Conservation (phyloP, 345 rosid species). For the Pugionium cornutum region DNA sequence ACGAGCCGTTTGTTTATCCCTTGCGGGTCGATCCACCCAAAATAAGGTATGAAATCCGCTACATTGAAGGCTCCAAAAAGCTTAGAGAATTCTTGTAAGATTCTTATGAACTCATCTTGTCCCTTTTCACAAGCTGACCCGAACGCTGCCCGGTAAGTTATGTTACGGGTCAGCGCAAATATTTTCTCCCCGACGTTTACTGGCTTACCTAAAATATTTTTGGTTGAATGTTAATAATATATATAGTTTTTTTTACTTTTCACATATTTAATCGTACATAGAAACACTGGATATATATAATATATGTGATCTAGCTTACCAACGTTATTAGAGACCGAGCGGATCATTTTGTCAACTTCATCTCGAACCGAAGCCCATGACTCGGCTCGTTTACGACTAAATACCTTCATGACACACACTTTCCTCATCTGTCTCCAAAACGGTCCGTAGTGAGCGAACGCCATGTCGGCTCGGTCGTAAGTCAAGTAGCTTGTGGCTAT, state of each 20-base stretch:
- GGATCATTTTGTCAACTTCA: constrained; percentile 65
- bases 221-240: not conserved
- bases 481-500: constrained; percentile 82
- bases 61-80: constrained; percentile 94
- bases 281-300: no score
- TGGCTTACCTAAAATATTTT: constrained; percentile 31
- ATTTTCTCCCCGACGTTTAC: constrained; percentile 77
- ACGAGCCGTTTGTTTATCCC: constrained; percentile 60
- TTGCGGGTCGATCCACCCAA: constrained; percentile 76
- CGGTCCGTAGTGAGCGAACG: constrained; percentile 94
- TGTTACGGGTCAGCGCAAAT: constrained; percentile 70
- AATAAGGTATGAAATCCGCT: constrained; percentile 80
- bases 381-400: constrained; percentile 90
- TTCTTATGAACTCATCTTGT: constrained; percentile 72
- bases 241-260: not conserved
- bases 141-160: constrained; percentile 83
- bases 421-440: constrained; percentile 99
- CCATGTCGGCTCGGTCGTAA: constrained; percentile 91
- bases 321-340: constrained; percentile 42
- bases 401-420: constrained; percentile 81
- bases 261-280: not conserved
- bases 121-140: constrained; percentile 63
- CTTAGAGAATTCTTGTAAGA: constrained; percentile 94
- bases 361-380: constrained; percentile 93
- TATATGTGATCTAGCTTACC: constrained; percentile 38